Evolutionary conservation across 352 stramenopile genomes (phyloP), one percentile per base, ranked within the genome.

Genomic region (Elongisporangium prolatum): DNA sequence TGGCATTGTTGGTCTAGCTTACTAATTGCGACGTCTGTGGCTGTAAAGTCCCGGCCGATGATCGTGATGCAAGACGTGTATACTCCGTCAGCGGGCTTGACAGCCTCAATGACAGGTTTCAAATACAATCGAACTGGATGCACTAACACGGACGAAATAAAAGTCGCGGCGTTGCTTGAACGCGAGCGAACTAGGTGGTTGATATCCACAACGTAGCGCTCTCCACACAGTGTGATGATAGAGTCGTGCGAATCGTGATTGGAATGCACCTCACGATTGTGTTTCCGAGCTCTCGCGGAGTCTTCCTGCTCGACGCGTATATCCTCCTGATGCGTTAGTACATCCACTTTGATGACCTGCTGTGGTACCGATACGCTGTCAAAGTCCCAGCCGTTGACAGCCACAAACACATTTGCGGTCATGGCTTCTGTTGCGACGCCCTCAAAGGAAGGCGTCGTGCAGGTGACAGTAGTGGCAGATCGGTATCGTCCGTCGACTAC

Each of bases 51-150:
- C 2, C 57, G 59, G 1, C 81, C 81, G 21, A 86, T 65, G 49
- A 89, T 64, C 2, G 75, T 80, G 14, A 91, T 20, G 10, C 64
- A 67, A 6, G 76, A 87, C 0, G 81, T 91, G 59, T 91, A 89
- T 21, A 86, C 56, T 0, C 81, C 78, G 34, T 91, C 77, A 1
- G 72, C 79, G 0, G 78, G 75, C 2, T 67, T 54, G 2, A 89
- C 69, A 14, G 71, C 64, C 0, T 52, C 48, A 49, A 89, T 72
- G 24, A 75, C 71, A 2, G 78, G 81, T 7, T 63, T 63, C n/a
- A 74, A 60, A 22, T 84, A 88, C 2, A 91, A 59, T 18, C 65
- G 69, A 18, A 86, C 52, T 18, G 74, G 71, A 17, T 65, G 63
- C 2, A 71, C 61, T 17, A 82, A 37, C 24, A 71, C 28, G 28